A percentile compares a stretch with the other conserved stretches of the same genome.
These are phyloP conservation scores for Malania oleifera DNA, from an alignment of 164 flowering plant genomes.

Conservation along the genomic window DNA sequence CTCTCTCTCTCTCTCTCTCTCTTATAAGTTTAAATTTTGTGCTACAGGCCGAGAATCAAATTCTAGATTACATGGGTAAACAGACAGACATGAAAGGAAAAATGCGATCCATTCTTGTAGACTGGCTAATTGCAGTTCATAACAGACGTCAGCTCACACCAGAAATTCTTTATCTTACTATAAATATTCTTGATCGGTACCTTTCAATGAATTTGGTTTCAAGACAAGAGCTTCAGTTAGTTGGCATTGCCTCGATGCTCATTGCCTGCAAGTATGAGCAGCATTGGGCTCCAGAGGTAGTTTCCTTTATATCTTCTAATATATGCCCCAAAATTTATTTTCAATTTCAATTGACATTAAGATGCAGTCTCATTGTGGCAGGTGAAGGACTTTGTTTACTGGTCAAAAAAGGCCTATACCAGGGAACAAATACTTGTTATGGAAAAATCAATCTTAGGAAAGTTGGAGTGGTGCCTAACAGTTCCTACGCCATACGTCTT, in stretches of 20 bases:
- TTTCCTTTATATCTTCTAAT: not conserved
- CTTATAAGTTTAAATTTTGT: too few species aligned
- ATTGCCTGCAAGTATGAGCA: constrained; percentile 54
- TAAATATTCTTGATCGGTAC: constrained; percentile 41
- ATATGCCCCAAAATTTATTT: not conserved
- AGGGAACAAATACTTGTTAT: constrained; percentile 43
- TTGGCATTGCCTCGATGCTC: constrained; percentile 44
- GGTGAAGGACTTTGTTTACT: constrained; percentile 52
- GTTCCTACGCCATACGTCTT: constrained; percentile 69
- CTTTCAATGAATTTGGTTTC: constrained; percentile 28
- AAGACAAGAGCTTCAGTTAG: constrained; percentile 39
- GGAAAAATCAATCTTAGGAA: constrained; percentile 57
- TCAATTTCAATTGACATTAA: not conserved
- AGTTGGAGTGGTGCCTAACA: constrained; percentile 53
- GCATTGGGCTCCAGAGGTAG: constrained; percentile 55
- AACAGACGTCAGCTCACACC: constrained; percentile 39
- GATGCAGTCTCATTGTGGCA: constrained; percentile 10
- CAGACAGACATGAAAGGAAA: constrained; percentile 32
- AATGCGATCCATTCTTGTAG: constrained; percentile 48
- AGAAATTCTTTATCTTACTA: constrained; percentile 46
- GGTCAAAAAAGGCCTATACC: constrained; percentile 49
- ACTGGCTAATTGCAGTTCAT: constrained; percentile 53
- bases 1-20: too few species aligned
- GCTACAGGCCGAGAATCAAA: constrained; percentile 27
- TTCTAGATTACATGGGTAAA: constrained; percentile 26